Conservation (phyloP, 805 yeast genomes). For the Saturnispora besseyi region DNA sequence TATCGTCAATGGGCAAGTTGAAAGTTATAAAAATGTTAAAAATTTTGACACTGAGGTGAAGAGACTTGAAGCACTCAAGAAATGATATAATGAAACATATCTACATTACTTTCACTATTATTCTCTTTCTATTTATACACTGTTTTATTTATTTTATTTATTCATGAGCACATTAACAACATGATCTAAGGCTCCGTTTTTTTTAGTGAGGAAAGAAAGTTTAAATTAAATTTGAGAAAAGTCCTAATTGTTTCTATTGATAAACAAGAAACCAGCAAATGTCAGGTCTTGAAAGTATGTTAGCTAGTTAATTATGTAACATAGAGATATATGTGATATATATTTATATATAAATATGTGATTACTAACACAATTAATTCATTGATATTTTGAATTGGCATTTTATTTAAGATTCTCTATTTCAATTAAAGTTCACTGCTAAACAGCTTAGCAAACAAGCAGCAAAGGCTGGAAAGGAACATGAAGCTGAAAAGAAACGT, state of each 20-base stretch:
- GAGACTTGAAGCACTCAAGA: constrained; percentile 21
- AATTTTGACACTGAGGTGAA: constrained; percentile 32
- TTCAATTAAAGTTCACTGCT: constrained; percentile 79
- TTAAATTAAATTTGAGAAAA: not conserved
- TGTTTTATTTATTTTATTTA: not conserved
- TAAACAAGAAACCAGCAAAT: constrained; percentile 14
- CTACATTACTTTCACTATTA: not conserved
- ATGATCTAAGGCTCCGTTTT: not conserved
- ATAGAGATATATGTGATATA: too few relatives aligned
- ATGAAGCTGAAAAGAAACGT: constrained; percentile 74
- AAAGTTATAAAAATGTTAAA: constrained; percentile 34
- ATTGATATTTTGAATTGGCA: not conserved
- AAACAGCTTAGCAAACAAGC: constrained; percentile 90
- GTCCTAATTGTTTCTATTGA: not conserved
- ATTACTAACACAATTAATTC: constrained; percentile 10
- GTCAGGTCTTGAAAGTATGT: constrained; percentile 37
- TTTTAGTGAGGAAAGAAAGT: not conserved
- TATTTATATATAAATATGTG: too few relatives aligned
- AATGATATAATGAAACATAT: not conserved
- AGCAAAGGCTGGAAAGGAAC: constrained; percentile 83
- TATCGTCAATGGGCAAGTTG: constrained; percentile 34
- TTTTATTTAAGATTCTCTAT: constrained; percentile 41
- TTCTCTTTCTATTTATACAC: not conserved
- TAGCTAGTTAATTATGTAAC: too few relatives aligned
- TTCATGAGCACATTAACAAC: constrained; percentile 1